Conservation (phyloP, 2,329 filamentous ascomycete genomes). For the Ceratocystis variospora region DNA sequence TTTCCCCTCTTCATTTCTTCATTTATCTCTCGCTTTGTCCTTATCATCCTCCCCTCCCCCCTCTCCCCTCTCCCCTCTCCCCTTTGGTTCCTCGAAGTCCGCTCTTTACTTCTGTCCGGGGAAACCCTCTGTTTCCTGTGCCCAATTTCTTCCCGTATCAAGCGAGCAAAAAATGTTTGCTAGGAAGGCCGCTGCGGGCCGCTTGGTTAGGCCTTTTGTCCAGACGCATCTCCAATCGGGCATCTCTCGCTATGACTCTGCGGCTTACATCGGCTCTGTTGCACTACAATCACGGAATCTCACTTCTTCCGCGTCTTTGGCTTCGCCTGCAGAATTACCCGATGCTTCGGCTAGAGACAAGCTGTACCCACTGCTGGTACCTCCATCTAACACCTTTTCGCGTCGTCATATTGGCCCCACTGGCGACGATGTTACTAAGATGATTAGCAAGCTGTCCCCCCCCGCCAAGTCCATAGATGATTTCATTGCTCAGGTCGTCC, state of each 20-base stretch:
- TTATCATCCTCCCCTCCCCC: neutral
- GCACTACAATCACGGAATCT: neutral
- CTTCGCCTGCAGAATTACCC: slow-evolving; percentile 3
- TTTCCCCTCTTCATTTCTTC: neutral
- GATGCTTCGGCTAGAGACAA: slow-evolving; percentile 9
- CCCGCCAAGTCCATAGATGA: slow-evolving; percentile 61
- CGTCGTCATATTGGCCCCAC: slow-evolving; percentile 79
- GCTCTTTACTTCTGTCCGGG: neutral
- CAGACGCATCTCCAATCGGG: neutral
- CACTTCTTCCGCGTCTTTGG: neutral
- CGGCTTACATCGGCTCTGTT: neutral
- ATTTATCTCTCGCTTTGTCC: slow-evolving; percentile 2
- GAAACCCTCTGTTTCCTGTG: neutral
- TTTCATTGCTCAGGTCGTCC: slow-evolving; percentile 74
- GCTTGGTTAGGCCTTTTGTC: slow-evolving; percentile 14
- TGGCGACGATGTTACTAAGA: slow-evolving; percentile 52
- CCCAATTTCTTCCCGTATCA: neutral
- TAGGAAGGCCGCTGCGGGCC: slow-evolving; percentile 14
- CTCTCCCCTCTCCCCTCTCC: neutral
- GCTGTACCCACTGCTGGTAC: slow-evolving; percentile 18
- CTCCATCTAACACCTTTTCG: slow-evolving; percentile 38
- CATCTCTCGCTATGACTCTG: neutral
- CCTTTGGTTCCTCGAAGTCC: neutral
- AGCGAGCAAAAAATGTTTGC: slow-evolving; percentile 13
- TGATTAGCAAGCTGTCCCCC: slow-evolving; percentile 69